phyloP scores from a whole-genome alignment of 139 green algal genomes.

The Chlamydomonas asymmetrica region DNA sequence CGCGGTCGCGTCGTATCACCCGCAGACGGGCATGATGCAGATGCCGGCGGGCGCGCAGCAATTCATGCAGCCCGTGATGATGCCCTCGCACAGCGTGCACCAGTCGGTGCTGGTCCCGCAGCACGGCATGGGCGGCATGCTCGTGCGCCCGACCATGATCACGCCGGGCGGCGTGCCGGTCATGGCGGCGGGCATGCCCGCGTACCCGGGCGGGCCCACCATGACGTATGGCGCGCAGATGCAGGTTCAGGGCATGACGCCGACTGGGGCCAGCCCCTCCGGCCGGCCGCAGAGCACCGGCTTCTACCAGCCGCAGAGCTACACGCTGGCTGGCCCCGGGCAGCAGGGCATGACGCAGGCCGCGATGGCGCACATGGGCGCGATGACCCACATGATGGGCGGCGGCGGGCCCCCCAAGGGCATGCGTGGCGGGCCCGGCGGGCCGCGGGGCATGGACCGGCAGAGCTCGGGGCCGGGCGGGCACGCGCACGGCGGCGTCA shows the following conservation, averaged over 20 bases:
- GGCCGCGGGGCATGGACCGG: constrained; percentile 25
- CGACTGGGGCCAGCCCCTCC: constrained; percentile 6
- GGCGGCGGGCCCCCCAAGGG: neutral
- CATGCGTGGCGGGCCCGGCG: neutral
- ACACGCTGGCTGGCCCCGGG: neutral
- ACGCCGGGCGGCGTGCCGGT: neutral
- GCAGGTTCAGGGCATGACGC: neutral
- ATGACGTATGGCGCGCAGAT: constrained; percentile 3
- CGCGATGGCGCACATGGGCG: neutral
- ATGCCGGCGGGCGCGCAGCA: no score
- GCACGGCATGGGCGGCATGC: constrained; percentile 1
- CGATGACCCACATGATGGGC: constrained; percentile 3
- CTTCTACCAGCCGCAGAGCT: constrained; percentile 14
- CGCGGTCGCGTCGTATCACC: no score
- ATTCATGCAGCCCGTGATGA: no score
- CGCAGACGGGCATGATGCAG: no score
- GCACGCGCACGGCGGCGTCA: no score
- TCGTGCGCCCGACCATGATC: neutral
- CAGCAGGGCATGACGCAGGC: neutral
- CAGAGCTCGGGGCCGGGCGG: neutral
- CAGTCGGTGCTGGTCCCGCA: no score
- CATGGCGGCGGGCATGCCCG: constrained; percentile 1
- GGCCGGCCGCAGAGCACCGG: constrained; percentile 1
- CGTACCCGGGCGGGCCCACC: neutral
- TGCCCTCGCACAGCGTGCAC: no score